Percentiles rank a stretch among this genome's conserved stretches.
Conservation (phyloP, 1,284 basidiomycete species). For the Tranzscheliella williamsii region DNA sequence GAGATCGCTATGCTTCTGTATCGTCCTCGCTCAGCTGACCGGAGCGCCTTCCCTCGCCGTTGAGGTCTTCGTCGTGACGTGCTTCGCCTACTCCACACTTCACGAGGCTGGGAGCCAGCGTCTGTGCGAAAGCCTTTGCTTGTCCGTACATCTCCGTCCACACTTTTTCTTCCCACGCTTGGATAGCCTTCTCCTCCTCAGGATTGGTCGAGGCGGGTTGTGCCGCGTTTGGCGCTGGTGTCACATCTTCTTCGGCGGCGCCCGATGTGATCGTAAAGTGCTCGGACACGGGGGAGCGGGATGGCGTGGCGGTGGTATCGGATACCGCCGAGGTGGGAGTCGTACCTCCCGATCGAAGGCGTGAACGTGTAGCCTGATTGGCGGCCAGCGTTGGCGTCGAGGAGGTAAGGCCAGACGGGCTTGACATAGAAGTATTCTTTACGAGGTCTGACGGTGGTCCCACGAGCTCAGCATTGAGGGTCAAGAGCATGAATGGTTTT, state of each 20-base stretch:
- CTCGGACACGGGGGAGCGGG: slow-evolving; percentile 25
- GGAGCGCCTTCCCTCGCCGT: slow-evolving; percentile 5
- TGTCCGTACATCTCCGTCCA: slow-evolving; percentile 27
- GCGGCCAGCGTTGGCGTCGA: slow-evolving; percentile 16
- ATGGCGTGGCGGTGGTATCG: slow-evolving; percentile 9
- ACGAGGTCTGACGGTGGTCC: neutral
- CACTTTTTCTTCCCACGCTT: slow-evolving; percentile 7
- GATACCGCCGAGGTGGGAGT: slow-evolving; percentile 16
- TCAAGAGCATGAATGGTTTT: slow-evolving; percentile 35
- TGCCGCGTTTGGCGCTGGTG: too few relatives aligned
- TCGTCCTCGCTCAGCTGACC: slow-evolving; percentile 20
- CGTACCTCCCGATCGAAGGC: slow-evolving; percentile 22
- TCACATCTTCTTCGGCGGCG: neutral
- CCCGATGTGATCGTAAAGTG: slow-evolving; percentile 5
- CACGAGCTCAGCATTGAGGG: slow-evolving; percentile 16
- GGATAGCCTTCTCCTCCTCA: neutral
- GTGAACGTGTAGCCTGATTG: slow-evolving; percentile 8
- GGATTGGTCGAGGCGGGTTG: too few relatives aligned
- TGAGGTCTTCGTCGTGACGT: slow-evolving; percentile 1
- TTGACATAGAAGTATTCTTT: slow-evolving; percentile 1
- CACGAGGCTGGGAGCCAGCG: slow-evolving; percentile 23
- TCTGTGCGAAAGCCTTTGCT: slow-evolving; percentile 27
- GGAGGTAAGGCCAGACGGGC: too few relatives aligned
- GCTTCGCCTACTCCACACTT: slow-evolving; percentile 21
- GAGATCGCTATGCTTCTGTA: neutral